Percentiles rank a stretch among this genome's conserved stretches.
phyloP scores from a whole-genome alignment of 2,329 filamentous ascomycete species.

The Pseudocercospora musae region DNA sequence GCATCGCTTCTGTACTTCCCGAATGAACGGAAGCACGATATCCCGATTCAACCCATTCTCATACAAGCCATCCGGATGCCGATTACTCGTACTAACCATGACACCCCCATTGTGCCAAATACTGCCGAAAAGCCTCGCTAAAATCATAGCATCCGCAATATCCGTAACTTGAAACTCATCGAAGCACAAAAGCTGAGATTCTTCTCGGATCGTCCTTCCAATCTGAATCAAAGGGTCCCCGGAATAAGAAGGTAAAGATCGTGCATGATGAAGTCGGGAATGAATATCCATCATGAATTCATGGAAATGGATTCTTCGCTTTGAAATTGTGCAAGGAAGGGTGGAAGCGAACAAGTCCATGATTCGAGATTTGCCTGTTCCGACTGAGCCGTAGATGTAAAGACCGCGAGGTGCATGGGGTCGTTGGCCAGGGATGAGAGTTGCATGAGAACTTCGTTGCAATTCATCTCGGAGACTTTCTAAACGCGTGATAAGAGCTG shows the following conservation, averaged over 20 bases:
- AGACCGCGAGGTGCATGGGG: conserved; percentile 47
- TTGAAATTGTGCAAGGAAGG: conserved; percentile 47
- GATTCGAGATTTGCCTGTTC: conserved; percentile 75
- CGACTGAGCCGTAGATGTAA: conserved; percentile 73
- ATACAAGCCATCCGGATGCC: conserved; percentile 65
- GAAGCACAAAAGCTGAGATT: conserved; percentile 69
- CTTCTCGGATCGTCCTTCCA: conserved; percentile 67
- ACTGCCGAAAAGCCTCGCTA: conserved; percentile 68
- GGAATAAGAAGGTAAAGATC: conserved; percentile 55
- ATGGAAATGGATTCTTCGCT: conserved; percentile 70
- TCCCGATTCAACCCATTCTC: conserved; percentile 31
- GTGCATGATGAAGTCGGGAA: conserved; percentile 44
- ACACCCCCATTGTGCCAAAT: conserved; percentile 78
- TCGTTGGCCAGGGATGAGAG: not conserved
- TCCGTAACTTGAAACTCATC: conserved; percentile 84
- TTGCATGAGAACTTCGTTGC: conserved; percentile 4
- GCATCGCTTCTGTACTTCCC: conserved; percentile 68
- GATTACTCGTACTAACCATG: conserved; percentile 72
- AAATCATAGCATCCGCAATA: conserved; percentile 69
- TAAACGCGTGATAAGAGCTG: conserved; percentile 24
- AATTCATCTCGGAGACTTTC: conserved; percentile 24
- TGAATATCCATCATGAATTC: conserved; percentile 76
- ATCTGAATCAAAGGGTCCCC: conserved; percentile 56
- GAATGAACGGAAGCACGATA: conserved; percentile 64
- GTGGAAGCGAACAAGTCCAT: conserved; percentile 70